These are phyloP conservation scores for Candida arabinofermentans DNA, from an alignment of 805 yeast species.

Conservation along the genomic window DNA sequence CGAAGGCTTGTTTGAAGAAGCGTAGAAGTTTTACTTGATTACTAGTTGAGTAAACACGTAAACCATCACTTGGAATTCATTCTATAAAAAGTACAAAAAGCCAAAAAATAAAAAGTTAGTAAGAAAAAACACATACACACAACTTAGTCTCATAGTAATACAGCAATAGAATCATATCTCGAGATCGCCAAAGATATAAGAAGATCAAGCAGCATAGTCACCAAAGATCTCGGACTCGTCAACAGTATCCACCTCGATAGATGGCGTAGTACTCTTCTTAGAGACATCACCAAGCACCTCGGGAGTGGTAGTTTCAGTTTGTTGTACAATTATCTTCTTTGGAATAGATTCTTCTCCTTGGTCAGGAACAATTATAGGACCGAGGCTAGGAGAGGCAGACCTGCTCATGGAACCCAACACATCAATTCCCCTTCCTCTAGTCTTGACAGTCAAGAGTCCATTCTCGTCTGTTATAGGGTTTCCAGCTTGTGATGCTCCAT, in stretches of 20 bases:
- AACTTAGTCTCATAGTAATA: too few relatives aligned
- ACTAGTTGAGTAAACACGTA: too few relatives aligned
- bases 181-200: too few relatives aligned
- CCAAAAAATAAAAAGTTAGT: too few relatives aligned
- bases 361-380: not conserved
- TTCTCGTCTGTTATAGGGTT: not conserved
- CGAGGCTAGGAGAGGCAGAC: not conserved
- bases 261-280: not conserved
- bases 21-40: too few relatives aligned
- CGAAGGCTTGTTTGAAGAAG: too few relatives aligned
- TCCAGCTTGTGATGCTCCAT: not conserved
- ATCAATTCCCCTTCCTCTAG: constrained; percentile 6
- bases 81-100: too few relatives aligned
- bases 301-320: too few relatives aligned
- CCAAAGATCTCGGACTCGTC: not conserved
- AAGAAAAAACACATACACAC: too few relatives aligned
- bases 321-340: too few relatives aligned
- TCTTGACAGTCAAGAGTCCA: constrained; percentile 1
- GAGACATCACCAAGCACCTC: not conserved
- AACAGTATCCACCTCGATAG: not conserved
- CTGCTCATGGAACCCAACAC: constrained; percentile 7
- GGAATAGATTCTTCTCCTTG: not conserved
- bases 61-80: too few relatives aligned
- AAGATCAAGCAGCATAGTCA: not conserved
- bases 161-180: not conserved